phyloP scores from a whole-genome alignment of 108 stramenopile species.

The Pseudonitzschia pungens region DNA sequence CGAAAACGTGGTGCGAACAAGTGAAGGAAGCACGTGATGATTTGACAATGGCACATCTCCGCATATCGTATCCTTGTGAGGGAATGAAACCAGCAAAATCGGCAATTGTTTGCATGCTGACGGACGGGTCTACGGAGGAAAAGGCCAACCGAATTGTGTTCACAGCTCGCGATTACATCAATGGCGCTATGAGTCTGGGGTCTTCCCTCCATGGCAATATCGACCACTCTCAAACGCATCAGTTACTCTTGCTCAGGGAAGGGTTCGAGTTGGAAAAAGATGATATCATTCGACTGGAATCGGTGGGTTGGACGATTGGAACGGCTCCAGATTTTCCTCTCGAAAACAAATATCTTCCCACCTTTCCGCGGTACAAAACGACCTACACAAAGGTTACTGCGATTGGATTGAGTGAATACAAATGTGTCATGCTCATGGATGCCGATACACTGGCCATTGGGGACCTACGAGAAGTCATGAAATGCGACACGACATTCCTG shows the following conservation, averaged over 20 bases:
- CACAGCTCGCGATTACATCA: conserved; percentile 34
- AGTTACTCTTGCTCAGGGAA: conserved; percentile 26
- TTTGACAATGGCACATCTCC: conserved; percentile 4
- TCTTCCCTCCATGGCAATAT: conserved; percentile 26
- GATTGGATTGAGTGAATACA: conserved; percentile 38
- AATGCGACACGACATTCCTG: conserved; percentile 20
- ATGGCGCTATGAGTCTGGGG: conserved; percentile 40
- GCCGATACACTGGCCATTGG: conserved; percentile 37
- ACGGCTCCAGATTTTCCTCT: conserved; percentile 32
- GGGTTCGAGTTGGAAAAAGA: conserved; percentile 28
- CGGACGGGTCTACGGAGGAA: conserved; percentile 30
- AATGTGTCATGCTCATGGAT: conserved; percentile 41
- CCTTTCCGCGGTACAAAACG: conserved; percentile 37
- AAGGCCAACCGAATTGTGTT: conserved; percentile 28
- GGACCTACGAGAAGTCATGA: conserved; percentile 32
- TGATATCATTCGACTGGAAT: conserved; percentile 22
- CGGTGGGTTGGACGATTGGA: conserved; percentile 42
- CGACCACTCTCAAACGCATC: conserved; percentile 23
- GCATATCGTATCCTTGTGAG: conserved; percentile 35
- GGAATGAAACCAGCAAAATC: conserved; percentile 37
- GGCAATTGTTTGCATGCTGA: conserved; percentile 37
- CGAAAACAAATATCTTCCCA: conserved; percentile 17
- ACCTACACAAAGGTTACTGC: conserved; percentile 35
- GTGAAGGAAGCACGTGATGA: conserved; percentile 24
- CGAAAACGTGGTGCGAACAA: conserved; percentile 23